A percentile compares a stretch with the other conserved stretches of the same genome.
Evolutionary conservation across 139 green algal genomes (phyloP).

Genomic region (Tetraselmis chui): DNA sequence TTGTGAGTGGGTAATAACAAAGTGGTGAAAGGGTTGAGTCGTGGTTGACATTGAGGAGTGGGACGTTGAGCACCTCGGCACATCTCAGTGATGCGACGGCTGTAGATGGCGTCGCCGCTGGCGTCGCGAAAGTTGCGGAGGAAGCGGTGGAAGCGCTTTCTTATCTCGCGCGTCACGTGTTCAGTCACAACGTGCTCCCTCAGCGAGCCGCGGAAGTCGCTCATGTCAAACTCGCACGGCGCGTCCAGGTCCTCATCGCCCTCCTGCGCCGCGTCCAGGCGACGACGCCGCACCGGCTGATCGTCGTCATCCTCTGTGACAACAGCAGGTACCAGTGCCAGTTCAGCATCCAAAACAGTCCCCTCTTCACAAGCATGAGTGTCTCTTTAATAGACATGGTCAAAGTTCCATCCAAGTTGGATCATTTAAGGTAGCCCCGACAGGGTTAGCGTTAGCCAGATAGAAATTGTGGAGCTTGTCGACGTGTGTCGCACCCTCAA

Average conservation of each 20-base stretch:
- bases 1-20: no score
- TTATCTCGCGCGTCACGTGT: conserved; percentile 45
- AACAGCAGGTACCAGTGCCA: no score
- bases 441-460: no score
- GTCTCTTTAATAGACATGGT: no score
- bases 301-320: conserved; percentile 39
- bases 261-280: conserved; percentile 44
- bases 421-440: no score
- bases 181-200: conserved; percentile 59
- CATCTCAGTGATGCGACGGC: conserved; percentile 32
- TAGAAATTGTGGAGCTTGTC: no score
- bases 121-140: conserved; percentile 53
- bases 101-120: conserved; percentile 18
- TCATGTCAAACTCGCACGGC: conserved; percentile 41
- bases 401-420: no score
- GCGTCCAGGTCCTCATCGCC: conserved; percentile 37
- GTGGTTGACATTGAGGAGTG: no score
- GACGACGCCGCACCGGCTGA: conserved; percentile 33
- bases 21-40: no score
- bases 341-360: no score
- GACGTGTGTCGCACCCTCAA: conserved; percentile 32
- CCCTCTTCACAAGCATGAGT: no score
- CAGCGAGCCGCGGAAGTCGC: conserved; percentile 48
- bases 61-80: conserved; percentile 25
- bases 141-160: conserved; percentile 55